Conservation (phyloP, 2,329 filamentous ascomycete genomes). For the Cryphonectria radicalis region DNA sequence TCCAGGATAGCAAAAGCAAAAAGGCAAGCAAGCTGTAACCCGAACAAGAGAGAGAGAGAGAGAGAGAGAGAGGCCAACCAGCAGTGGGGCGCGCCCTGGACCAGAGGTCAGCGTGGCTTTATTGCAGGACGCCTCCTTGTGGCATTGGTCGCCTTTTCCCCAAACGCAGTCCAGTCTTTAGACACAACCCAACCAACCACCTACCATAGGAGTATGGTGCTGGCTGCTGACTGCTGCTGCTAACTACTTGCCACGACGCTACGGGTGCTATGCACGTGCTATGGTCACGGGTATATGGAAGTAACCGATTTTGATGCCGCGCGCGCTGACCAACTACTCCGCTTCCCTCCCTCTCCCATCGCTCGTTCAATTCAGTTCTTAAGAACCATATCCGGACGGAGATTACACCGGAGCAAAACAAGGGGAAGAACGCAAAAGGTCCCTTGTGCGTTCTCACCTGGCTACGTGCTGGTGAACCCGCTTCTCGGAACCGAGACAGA, state of each 20-base stretch:
- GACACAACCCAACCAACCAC: not conserved
- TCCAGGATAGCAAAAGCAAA: not conserved
- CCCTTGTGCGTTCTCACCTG: not conserved
- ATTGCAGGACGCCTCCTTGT: conserved; percentile 3
- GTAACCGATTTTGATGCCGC: not conserved
- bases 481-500: not conserved
- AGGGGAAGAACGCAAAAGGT: not conserved
- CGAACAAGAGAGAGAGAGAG: not conserved
- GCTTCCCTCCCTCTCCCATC: not conserved
- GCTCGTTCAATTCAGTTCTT: not conserved
- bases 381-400: not conserved
- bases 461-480: not conserved
- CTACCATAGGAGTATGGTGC: too few relatives aligned
- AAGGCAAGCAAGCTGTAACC: not conserved
- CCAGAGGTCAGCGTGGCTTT: not conserved
- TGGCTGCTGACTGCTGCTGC: too few relatives aligned
- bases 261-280: not conserved
- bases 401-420: not conserved
- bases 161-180: not conserved
- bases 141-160: too few relatives aligned
- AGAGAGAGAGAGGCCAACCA: too few relatives aligned
- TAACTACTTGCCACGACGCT: not conserved
- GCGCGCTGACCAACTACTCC: not conserved
- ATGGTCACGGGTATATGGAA: not conserved
- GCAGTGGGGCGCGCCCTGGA: too few relatives aligned